Conservation (phyloP, 495 filamentous ascomycete species). For the Penicillium atrosanguineum region DNA sequence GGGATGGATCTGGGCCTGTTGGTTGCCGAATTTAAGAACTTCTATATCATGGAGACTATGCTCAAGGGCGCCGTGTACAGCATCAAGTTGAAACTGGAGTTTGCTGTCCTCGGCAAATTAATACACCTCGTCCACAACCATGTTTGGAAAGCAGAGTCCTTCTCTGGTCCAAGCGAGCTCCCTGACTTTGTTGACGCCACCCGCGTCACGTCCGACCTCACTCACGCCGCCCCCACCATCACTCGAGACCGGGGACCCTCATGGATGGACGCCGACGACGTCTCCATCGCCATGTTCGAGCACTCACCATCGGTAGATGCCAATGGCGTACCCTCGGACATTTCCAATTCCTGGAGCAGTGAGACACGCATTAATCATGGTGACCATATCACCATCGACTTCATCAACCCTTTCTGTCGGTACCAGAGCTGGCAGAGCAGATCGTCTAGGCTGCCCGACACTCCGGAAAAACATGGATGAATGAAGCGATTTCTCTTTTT, state of each 20-base stretch:
- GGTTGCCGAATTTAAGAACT: conserved; percentile 53
- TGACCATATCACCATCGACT: conserved; percentile 26
- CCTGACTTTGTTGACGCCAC: conserved; percentile 48
- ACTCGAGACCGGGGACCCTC: conserved; percentile 21
- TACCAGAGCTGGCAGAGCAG: conserved; percentile 12
- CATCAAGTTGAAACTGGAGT: conserved; percentile 66
- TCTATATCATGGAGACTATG: conserved; percentile 58
- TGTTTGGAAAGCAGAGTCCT: conserved; percentile 42
- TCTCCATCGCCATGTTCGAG: conserved; percentile 48
- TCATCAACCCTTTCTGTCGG: conserved; percentile 20
- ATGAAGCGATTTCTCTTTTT: background rate
- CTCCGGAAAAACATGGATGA: conserved; percentile 16
- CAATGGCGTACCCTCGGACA: conserved; percentile 26
- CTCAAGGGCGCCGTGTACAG: conserved; percentile 61
- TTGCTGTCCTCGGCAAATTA: conserved; percentile 55
- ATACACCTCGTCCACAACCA: conserved; percentile 41
- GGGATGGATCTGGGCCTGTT: conserved; percentile 55
- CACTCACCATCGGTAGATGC: conserved; percentile 22
- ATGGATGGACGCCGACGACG: conserved; percentile 39
- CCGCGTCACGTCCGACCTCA: conserved; percentile 43
- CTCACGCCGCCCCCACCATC: conserved; percentile 31
- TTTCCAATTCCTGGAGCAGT: conserved; percentile 32
- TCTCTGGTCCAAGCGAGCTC: conserved; percentile 24
- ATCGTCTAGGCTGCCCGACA: conserved; percentile 7
- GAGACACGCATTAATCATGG: conserved; percentile 30